Evolutionary conservation across 2,329 filamentous ascomycete genomes (phyloP), one percentile per base, ranked within the genome.

Genomic region (Trichoderma afroharzianum): DNA sequence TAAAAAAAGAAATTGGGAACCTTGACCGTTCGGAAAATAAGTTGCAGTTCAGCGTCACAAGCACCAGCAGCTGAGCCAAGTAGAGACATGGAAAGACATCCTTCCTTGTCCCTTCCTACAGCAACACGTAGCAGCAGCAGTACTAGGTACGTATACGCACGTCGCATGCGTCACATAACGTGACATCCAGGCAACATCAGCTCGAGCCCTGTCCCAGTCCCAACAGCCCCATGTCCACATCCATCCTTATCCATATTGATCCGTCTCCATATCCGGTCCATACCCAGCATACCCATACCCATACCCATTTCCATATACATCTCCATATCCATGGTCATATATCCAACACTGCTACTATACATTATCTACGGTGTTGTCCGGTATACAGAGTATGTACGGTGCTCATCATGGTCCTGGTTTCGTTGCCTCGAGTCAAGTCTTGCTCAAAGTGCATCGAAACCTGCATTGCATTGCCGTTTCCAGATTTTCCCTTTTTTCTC

Each of bases 101-200:
- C 43, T 11, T 50, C 43, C 43, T 0, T 36, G 33, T 36, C 15
- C 2, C 33, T 36, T 33, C 39, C 39, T 18, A 18, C 39, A 18
- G 39, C 39, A n/a, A 43, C 15, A 43, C 39, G 33, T 33, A 33
- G 66, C 21, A 39, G 66, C n/a, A n/a, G n/a, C n/a, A n/a, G n/a
- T n/a, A n/a, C n/a, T 39, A 61, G 33, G 57, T 33, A 68, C 8
- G 18, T 21, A 26, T 26, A 30, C 32, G 21, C 43, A 24, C 6
- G 66, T 33, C 36, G 66, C 39, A 61, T 62, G 57, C 53, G 66
- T 69, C 53, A 69, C 66, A 69, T 59, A 68, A 68, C 64, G 53
- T 58, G 64, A 68, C 64, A 59, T 58, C 53, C 53, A 33, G 57
- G 57, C 57, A 59, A 33, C 57, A 50, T 61, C 55, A 62, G 24